Evolutionary conservation across 441 rosid genomes (phyloP), one percentile per base, ranked within the genome.

Genomic region (Kokia cookei): DNA sequence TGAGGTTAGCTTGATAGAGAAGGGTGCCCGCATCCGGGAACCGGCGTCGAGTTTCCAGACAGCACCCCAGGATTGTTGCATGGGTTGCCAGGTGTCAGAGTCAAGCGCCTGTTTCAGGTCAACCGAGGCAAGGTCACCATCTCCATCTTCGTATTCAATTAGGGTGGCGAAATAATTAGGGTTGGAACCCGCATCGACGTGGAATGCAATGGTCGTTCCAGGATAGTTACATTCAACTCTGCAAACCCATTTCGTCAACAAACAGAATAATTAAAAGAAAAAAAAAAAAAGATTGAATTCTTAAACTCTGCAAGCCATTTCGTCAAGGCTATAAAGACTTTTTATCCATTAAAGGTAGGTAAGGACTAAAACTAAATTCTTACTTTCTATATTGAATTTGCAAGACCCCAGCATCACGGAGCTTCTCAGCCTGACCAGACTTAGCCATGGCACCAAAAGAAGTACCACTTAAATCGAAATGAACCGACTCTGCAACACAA

Each of bases 1-100:
- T 1, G 89, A 76, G 11, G 93, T 88, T 65, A 90, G 77, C 76
- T 80, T 77, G 76, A 93, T 69, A 12, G 96, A 87, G 54, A 93
- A 75, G 1, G 96, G 96, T 1, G 90, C 86, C 0, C 75, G 81
- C 42, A 93, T 74, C 11, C 79, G 54, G 0, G 92, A 88, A n/a
- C 88, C 86, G 0, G 80, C 63, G 73, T 87, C 77, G 5, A 89
- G 80, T 37, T 82, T 84, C 98, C 96, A 92, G 50, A 86, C 88
- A 0, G 92, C 94, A 26, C 97, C 94, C 91, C 88, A 89, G 0
- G 87, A 83, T 3, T 81, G 83, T 60, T 76, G 83, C 96, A 91
- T 86, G 7, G 91, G 70, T 14, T 79, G 45, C 97, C 96, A 91
- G 1, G 79, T 68, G 72, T 80, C 84, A 0, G 93, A 40, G 45